A percentile compares a stretch with the other conserved stretches of the same genome.
Evolutionary conservation across 495 filamentous ascomycete species (phyloP).

Genomic region (Jackrogersella multiformis): DNA sequence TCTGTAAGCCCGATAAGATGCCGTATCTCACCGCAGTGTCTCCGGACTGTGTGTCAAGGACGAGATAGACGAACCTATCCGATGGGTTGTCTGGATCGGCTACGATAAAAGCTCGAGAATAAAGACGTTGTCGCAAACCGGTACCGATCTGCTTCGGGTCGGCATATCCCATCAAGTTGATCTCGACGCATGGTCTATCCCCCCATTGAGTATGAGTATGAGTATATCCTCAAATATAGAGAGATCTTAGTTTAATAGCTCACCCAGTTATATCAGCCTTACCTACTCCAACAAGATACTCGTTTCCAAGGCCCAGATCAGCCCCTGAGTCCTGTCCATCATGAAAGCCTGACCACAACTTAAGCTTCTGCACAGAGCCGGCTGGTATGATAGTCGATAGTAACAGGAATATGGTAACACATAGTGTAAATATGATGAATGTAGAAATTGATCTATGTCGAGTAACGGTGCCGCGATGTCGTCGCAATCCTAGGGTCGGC

Average conservation of each 20-base stretch:
- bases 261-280: constrained; percentile 95
- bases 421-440: not conserved
- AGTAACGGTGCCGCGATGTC: not conserved
- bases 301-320: constrained; percentile 47
- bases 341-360: constrained; percentile 17
- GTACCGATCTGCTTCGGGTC: constrained; percentile 84
- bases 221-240: constrained; percentile 6
- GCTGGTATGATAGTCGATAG: constrained; percentile 4
- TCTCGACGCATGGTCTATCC: constrained; percentile 81
- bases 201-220: constrained; percentile 13
- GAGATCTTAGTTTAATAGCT: constrained; percentile 12
- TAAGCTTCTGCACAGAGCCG: constrained; percentile 10
- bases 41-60: constrained; percentile 87
- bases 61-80: constrained; percentile 86
- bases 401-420: constrained; percentile 3
- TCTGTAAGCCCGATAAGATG: constrained; percentile 75
- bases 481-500: not conserved
- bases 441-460: constrained; percentile 1
- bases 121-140: constrained; percentile 87
- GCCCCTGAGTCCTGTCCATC: constrained; percentile 5
- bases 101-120: constrained; percentile 91
- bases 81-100: constrained; percentile 70
- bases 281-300: constrained; percentile 87
- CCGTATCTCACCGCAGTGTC: constrained; percentile 92
- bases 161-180: constrained; percentile 94